Evolutionary conservation across 352 stramenopile species (phyloP), one percentile per base, ranked within the genome.

Genomic region (Phytopythium montanum): DNA sequence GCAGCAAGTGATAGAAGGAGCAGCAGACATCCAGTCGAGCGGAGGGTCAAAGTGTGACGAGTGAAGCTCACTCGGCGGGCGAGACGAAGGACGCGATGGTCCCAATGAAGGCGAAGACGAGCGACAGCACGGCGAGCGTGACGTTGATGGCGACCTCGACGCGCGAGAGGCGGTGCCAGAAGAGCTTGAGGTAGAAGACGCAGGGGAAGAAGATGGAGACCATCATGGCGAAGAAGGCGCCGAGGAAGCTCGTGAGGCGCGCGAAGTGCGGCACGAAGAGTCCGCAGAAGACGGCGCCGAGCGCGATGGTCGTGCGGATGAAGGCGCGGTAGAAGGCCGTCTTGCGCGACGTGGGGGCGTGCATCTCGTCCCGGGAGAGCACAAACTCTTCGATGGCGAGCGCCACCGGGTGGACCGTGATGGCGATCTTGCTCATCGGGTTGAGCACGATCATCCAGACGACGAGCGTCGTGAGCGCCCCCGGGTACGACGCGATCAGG

Each of bases 391-490:
- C 85, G 46, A 94, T 56, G 23, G 81, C 75, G 18, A 92, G 62
- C 23, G 84, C 86, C 50, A 96, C 73, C 14, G 87, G 87, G 54
- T 94, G 81, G 23, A 95, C 67, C 41, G 83, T 91, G 64, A 96
- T 88, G 16, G 85, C 82, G 59, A 96, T 92, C 69, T 96, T 96
- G 61, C 80, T 94, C 79, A 91, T 88, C 31, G 87, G 87, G 62
- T 94, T 96, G 28, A 96, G 69, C 53, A 81, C 87, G 61, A 96
- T 90, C 46, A 75, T 87, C 83, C 82, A 92, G 28, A 94, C 67
- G 19, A 93, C 79, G 63, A 90, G 60, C 25, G 76, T 69, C 36
- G 84, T 90, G 31, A 92, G 67, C 18, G 65, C 36, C 6, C 80
- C 81, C 0, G 82, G 81, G 56, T 81, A 90, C 52, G 79, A 69